Conservation (phyloP, 345 rosid genomes). For the Trapa incisa region DNA sequence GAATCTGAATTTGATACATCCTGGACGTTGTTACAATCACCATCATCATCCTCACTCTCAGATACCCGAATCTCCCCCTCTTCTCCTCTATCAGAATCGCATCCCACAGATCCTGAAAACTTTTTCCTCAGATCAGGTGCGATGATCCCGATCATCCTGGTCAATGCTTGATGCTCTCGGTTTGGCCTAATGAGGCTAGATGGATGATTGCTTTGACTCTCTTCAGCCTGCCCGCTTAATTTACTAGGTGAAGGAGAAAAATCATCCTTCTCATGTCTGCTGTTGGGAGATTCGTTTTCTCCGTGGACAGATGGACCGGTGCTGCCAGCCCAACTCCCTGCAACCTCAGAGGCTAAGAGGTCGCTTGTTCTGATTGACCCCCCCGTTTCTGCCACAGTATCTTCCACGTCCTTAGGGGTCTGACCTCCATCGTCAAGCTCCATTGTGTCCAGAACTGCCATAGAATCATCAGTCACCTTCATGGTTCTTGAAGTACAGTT, state of each 20-base stretch:
- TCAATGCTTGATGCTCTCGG: constrained; percentile 33
- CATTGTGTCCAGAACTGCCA: constrained; percentile 59
- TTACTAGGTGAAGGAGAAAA: constrained; percentile 21
- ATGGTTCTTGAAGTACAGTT: constrained; percentile 22
- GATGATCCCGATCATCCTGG: constrained; percentile 53
- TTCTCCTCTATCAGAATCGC: constrained; percentile 20
- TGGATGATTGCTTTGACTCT: constrained; percentile 47
- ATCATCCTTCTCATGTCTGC: constrained; percentile 33
- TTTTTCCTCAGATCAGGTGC: constrained; percentile 50
- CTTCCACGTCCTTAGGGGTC: constrained; percentile 30
- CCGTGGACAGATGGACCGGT: constrained; percentile 75
- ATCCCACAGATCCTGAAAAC: constrained; percentile 20
- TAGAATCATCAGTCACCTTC: background rate
- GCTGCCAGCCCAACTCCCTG: constrained; percentile 81
- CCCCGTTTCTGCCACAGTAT: constrained; percentile 56
- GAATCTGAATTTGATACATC: background rate
- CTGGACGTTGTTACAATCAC: constrained; percentile 5
- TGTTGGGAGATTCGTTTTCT: constrained; percentile 51
- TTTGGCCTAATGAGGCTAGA: constrained; percentile 21
- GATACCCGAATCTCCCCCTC: constrained; percentile 20
- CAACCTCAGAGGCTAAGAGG: constrained; percentile 78
- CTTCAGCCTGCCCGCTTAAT: constrained; percentile 32
- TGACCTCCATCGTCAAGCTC: constrained; percentile 42
- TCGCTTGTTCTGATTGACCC: constrained; percentile 61
- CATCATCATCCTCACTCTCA: constrained; percentile 17